phyloP scores from a whole-genome alignment of 371 early-diverging fungal species.

The Parasitella parasitica region DNA sequence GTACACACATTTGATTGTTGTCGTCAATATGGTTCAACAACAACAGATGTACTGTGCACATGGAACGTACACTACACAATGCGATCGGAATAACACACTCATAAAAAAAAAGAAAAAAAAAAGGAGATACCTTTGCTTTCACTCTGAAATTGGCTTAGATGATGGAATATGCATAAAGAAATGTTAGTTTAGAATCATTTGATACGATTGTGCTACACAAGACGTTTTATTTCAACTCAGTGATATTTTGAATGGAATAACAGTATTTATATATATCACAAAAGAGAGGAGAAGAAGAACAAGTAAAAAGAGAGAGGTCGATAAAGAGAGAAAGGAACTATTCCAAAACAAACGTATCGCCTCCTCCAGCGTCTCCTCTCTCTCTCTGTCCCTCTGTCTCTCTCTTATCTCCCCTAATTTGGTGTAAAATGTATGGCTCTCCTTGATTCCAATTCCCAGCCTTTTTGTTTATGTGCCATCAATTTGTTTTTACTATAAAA shows the following conservation, averaged over 20 bases:
- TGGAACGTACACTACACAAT: not conserved
- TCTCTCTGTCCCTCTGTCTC: not conserved
- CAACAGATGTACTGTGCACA: not conserved
- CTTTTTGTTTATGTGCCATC: not conserved
- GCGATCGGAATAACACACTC: not conserved
- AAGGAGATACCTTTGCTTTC: not conserved
- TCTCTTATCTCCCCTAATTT: not conserved
- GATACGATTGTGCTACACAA: not conserved
- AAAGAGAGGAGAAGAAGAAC: no score
- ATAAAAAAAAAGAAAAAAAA: not conserved
- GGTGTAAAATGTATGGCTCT: not conserved
- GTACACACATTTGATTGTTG: not conserved
- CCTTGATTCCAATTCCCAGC: constrained; percentile 6
- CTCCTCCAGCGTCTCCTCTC: not conserved
- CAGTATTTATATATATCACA: no score
- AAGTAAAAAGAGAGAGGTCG: not conserved
- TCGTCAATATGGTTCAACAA: not conserved
- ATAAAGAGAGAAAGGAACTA: not conserved
- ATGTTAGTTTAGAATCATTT: not conserved
- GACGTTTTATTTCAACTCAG: not conserved
- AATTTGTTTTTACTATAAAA: constrained; percentile 12
- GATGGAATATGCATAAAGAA: not conserved
- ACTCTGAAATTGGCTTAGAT: not conserved
- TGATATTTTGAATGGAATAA: constrained; percentile 1
- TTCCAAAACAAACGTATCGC: constrained; percentile 7